A percentile compares a stretch with the other conserved stretches of the same genome.
Evolutionary conservation across 78 protist genomes (phyloP).

Genomic region (Pigoraptor vietnamica): DNA sequence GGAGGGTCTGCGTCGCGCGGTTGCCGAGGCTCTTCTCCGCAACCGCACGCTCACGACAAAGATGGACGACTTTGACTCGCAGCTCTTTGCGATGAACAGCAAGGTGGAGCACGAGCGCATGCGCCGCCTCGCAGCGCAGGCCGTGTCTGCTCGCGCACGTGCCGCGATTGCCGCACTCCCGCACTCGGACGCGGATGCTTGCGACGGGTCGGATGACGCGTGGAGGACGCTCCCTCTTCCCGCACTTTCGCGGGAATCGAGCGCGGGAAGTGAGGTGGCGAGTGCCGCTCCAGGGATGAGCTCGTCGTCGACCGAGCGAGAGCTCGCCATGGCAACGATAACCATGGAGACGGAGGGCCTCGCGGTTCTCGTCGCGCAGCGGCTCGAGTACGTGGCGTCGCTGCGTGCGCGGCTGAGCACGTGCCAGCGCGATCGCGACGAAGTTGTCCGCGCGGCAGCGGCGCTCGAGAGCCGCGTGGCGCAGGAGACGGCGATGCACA

Average conservation of each 20-base stretch:
- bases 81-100: neutral
- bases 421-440: neutral
- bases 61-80: neutral
- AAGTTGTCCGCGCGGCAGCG: neutral
- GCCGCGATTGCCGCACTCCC: neutral
- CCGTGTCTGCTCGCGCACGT: neutral
- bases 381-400: neutral
- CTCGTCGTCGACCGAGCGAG: neutral
- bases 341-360: neutral
- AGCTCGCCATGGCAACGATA: neutral
- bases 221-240: neutral
- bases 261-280: neutral
- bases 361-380: neutral
- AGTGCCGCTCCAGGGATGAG: neutral
- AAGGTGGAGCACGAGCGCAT: neutral
- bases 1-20: neutral
- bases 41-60: neutral
- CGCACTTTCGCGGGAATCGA: neutral
- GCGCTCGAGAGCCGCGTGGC: neutral
- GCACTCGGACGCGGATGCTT: neutral
- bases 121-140: neutral
- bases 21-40: neutral
- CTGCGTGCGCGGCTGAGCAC: neutral
- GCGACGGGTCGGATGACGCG: neutral
- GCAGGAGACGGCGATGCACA: neutral